Evolutionary conservation across 257 asterid genomes (phyloP).

Genomic region (Nicotiana noctiflora): DNA sequence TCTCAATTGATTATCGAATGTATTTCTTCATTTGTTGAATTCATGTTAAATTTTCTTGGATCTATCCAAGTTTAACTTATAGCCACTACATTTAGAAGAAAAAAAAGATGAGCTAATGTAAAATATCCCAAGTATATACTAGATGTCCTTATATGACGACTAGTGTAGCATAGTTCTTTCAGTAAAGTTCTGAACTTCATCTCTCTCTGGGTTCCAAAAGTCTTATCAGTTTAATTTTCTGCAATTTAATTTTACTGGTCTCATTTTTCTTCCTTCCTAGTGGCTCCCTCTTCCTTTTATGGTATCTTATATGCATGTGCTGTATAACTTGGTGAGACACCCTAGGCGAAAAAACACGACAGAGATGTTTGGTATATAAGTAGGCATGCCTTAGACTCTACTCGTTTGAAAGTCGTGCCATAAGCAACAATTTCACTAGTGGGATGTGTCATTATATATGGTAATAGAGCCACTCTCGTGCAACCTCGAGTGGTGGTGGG

Average conservation of each 20-base stretch:
- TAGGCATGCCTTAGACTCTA: too few species aligned
- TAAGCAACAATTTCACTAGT: too few species aligned
- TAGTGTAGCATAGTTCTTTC: conserved; percentile 3
- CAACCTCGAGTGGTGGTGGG: too few species aligned
- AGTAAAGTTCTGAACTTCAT: neutral
- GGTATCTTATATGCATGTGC: neutral
- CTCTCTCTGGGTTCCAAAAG: neutral
- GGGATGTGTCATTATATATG: too few species aligned
- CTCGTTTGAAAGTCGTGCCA: too few species aligned
- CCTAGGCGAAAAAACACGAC: too few species aligned
- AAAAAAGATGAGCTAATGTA: neutral
- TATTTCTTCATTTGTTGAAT: conserved; percentile 36
- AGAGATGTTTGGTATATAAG: too few species aligned
- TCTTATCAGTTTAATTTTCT: neutral
- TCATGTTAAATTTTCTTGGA: conserved; percentile 1
- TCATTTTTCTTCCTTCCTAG: neutral
- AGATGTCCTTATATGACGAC: neutral
- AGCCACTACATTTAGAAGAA: neutral
- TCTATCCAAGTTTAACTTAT: neutral
- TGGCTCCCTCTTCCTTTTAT: neutral
- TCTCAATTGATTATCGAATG: conserved; percentile 9
- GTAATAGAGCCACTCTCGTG: too few species aligned
- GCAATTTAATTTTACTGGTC: neutral
- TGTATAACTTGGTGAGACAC: neutral
- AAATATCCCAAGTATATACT: neutral